Evolutionary conservation across 2,329 filamentous ascomycete species (phyloP).

Genomic region (Colletotrichum truncatum): DNA sequence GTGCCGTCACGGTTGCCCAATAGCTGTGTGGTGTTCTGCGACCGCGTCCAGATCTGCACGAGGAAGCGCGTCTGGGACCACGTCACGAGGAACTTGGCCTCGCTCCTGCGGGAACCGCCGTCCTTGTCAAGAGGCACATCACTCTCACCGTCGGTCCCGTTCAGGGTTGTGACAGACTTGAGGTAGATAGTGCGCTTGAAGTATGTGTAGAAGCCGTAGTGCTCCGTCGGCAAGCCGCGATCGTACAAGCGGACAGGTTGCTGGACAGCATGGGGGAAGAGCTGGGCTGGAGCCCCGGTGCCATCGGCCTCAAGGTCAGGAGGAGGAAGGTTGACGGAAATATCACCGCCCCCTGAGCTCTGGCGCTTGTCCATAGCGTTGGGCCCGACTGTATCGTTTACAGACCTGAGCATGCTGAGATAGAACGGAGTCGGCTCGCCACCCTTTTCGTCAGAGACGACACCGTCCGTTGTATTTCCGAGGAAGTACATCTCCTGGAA

Average conservation of each 20-base stretch:
- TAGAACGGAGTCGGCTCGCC: slow-evolving; percentile 92
- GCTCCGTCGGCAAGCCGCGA: slow-evolving; percentile 80
- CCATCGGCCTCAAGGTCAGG: slow-evolving; percentile 74
- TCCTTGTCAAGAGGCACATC: slow-evolving; percentile 58
- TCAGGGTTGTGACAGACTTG: slow-evolving; percentile 62
- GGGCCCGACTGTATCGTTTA: slow-evolving; percentile 43
- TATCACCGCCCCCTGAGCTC: slow-evolving; percentile 31
- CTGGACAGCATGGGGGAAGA: slow-evolving; percentile 75
- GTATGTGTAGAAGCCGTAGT: slow-evolving; percentile 95
- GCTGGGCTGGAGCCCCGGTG: slow-evolving; percentile 73
- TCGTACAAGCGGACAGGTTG: slow-evolving; percentile 90
- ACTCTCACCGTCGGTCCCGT: slow-evolving; percentile 49
- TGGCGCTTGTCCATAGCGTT: slow-evolving; percentile 40
- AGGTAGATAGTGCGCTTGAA: slow-evolving; percentile 90
- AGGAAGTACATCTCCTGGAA: slow-evolving; percentile 81
- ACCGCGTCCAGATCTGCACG: slow-evolving; percentile 72
- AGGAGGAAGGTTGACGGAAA: slow-evolving; percentile 60
- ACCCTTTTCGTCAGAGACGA: slow-evolving; percentile 72
- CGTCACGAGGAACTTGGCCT: slow-evolving; percentile 65
- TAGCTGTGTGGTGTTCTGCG: slow-evolving; percentile 53
- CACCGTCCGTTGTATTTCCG: slow-evolving; percentile 84
- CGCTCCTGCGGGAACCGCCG: slow-evolving; percentile 62
- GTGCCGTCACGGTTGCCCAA: slow-evolving; percentile 38
- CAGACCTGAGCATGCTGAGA: slow-evolving; percentile 73
- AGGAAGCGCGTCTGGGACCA: slow-evolving; percentile 70